Evolutionary conservation across 257 asterid species (phyloP).

Genomic region (Euphrasia confusa): DNA sequence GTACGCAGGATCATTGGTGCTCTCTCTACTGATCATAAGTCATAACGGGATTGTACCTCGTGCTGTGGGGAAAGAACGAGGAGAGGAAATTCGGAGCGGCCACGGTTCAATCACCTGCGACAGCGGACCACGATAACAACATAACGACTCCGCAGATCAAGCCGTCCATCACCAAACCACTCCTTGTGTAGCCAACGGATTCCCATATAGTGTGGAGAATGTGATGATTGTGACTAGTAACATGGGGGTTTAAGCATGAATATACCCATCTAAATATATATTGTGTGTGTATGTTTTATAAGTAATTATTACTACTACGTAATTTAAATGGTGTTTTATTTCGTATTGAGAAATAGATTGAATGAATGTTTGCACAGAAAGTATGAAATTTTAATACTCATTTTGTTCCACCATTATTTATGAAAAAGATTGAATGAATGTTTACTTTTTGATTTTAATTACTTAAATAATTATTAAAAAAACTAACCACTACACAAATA

Average conservation of each 20-base stretch:
- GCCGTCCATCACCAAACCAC: slow-evolving; percentile 81
- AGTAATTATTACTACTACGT: no score
- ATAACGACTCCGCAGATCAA: slow-evolving; percentile 44
- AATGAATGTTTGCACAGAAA: no score
- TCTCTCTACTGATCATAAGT: slow-evolving; percentile 71
- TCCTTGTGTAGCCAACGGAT: slow-evolving; percentile 62
- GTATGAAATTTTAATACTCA: no score
- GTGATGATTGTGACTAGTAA: neutral
- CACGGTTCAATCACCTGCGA: slow-evolving; percentile 40
- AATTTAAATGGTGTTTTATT: no score
- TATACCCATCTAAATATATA: neutral
- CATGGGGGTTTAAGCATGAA: neutral
- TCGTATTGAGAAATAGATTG: no score
- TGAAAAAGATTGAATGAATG: no score
- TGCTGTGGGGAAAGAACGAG: slow-evolving; percentile 89
- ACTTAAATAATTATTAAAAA: no score
- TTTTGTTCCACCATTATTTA: no score
- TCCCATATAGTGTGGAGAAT: slow-evolving; percentile 17
- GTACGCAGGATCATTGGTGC: slow-evolving; percentile 97
- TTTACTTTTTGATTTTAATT: no score
- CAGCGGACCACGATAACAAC: slow-evolving; percentile 46
- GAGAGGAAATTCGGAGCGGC: slow-evolving; percentile 54
- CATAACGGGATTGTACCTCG: slow-evolving; percentile 79
- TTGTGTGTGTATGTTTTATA: neutral
- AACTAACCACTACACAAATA: no score